Percentiles rank a stretch among this genome's conserved stretches.
phyloP scores from a whole-genome alignment of 106 monocot species.

The Hemerocallis citrina region DNA sequence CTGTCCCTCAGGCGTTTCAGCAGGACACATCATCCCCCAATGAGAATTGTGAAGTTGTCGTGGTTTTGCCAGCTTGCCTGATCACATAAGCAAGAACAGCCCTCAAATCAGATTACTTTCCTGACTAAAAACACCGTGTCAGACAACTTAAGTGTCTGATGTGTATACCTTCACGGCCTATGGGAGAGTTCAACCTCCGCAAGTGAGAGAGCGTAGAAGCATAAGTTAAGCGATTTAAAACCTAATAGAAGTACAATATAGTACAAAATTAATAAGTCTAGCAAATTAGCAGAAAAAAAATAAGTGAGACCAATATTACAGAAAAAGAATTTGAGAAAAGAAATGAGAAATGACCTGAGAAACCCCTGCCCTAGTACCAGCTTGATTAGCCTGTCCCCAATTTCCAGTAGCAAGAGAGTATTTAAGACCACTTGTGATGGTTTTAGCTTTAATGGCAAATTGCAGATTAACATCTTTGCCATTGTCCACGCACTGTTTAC shows the following conservation, averaged over 20 bases:
- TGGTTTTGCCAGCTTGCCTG: conserved; percentile 95
- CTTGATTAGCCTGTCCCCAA: conserved; percentile 99
- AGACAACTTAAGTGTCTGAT: too few relatives aligned
- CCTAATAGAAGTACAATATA: conserved; percentile 37
- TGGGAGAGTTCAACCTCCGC: conserved; percentile 94
- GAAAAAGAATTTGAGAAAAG: background rate
- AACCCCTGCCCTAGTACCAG: conserved; percentile 97
- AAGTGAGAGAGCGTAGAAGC: conserved; percentile 95
- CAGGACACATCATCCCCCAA: conserved; percentile 99
- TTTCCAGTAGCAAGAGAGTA: conserved; percentile 99
- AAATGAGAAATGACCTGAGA: conserved; percentile 57
- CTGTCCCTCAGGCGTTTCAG: conserved; percentile 99
- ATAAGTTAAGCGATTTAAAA: conserved; percentile 90
- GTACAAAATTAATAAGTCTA: too few relatives aligned
- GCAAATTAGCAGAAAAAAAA: too few relatives aligned
- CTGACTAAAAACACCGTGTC: too few relatives aligned
- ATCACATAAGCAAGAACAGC: conserved; percentile 6
- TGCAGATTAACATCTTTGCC: conserved; percentile 98
- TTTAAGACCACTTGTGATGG: conserved; percentile 93
- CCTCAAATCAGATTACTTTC: conserved; percentile 2
- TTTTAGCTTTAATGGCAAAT: conserved; percentile 97
- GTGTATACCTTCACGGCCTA: conserved; percentile 84
- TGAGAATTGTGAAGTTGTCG: conserved; percentile 95
- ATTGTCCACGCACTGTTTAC: conserved; percentile 84
- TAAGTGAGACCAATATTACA: too few relatives aligned